These are phyloP conservation scores for Halophytophthora batemanensis DNA, from an alignment of 352 stramenopile species.

Conservation along the genomic window DNA sequence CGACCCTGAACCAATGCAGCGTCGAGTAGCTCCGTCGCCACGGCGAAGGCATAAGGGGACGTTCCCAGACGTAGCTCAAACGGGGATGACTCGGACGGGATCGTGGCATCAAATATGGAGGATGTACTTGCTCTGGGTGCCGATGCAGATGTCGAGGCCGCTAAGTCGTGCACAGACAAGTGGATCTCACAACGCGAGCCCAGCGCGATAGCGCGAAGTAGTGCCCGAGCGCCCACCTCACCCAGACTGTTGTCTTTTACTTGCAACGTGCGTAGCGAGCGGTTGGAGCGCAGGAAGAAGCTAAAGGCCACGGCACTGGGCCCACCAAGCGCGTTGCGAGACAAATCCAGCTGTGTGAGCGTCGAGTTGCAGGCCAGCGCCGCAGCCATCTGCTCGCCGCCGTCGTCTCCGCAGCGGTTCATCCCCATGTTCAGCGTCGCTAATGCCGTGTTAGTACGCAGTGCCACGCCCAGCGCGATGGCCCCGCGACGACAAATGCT, in stretches of 20 bases:
- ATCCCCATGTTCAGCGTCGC: constrained; percentile 52
- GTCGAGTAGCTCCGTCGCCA: constrained; percentile 55
- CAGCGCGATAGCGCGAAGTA: constrained; percentile 45
- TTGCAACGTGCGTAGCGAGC: constrained; percentile 30
- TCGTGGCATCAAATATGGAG: constrained; percentile 49
- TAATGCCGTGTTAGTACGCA: constrained; percentile 51
- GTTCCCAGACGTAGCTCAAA: constrained; percentile 48
- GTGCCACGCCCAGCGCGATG: constrained; percentile 46
- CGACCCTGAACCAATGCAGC: constrained; percentile 32
- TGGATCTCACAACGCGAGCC: constrained; percentile 55
- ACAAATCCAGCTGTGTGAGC: constrained; percentile 49
- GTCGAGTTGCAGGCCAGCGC: constrained; percentile 48
- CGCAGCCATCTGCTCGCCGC: constrained; percentile 53
- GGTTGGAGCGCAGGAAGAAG: constrained; percentile 52
- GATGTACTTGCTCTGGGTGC: constrained; percentile 10
- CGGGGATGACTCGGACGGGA: constrained; percentile 55
- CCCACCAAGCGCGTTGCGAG: constrained; percentile 56
- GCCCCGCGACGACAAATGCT: constrained; percentile 52
- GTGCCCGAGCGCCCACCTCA: constrained; percentile 46
- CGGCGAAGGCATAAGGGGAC: constrained; percentile 62
- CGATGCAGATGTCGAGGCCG: constrained; percentile 22
- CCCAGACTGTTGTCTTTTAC: constrained; percentile 64
- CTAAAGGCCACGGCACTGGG: constrained; percentile 52
- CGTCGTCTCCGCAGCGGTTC: constrained; percentile 67
- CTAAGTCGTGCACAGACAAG: constrained; percentile 49